Percentiles rank a stretch among this genome's conserved stretches.
phyloP scores from a whole-genome alignment of 2,329 filamentous ascomycete species.

The Colletotrichum musae region DNA sequence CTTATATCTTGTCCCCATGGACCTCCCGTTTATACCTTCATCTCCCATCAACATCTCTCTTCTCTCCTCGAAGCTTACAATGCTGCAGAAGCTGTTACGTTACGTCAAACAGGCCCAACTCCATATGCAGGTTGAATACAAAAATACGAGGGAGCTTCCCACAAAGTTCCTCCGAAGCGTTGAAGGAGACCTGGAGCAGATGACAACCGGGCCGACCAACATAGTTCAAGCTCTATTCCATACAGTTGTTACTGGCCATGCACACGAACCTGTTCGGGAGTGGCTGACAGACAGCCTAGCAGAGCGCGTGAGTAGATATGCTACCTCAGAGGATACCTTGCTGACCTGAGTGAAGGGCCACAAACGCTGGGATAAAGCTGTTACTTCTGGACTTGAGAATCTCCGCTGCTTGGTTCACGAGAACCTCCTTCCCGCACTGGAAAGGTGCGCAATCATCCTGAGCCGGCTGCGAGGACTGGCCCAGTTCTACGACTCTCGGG shows the following conservation, averaged over 20 bases:
- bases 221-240: conserved; percentile 87
- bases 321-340: conserved; percentile 35
- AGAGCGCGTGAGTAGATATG: conserved; percentile 74
- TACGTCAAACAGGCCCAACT: conserved; percentile 87
- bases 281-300: conserved; percentile 90
- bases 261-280: conserved; percentile 81
- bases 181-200: conserved; percentile 79
- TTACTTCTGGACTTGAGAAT: conserved; percentile 82
- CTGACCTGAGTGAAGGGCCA: conserved; percentile 73
- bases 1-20: conserved; percentile 80
- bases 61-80: conserved; percentile 88
- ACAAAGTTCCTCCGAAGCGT: conserved; percentile 83
- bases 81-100: conserved; percentile 86
- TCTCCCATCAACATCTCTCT: conserved; percentile 86
- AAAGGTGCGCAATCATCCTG: conserved; percentile 85
- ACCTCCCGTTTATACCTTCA: conserved; percentile 85
- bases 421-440: conserved; percentile 89
- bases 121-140: conserved; percentile 87
- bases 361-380: conserved; percentile 94
- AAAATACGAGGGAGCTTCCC: conserved; percentile 84
- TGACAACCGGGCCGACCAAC: conserved; percentile 67
- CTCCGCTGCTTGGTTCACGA: conserved; percentile 86
- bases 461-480: conserved; percentile 88
- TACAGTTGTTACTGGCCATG: conserved; percentile 86
- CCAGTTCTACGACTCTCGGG: conserved; percentile 78